Conservation (phyloP, 129 eudicot genomes). For the Heracleum sosnowskyi region DNA sequence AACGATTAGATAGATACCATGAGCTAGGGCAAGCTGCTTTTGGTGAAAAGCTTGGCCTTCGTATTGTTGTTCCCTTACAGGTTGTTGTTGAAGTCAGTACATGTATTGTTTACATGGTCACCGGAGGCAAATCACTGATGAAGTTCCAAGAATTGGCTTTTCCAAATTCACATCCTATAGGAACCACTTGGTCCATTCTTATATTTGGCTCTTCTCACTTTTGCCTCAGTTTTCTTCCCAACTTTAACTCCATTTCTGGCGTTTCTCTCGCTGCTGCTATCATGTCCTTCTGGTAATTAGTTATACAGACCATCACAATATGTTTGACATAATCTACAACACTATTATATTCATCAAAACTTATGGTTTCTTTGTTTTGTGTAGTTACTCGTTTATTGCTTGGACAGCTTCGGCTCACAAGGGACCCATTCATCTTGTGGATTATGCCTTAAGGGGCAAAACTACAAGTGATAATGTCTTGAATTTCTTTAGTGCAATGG, state of each 20-base stretch:
- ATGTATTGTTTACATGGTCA: neutral
- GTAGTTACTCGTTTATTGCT: slow-evolving; percentile 24
- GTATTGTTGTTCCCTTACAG: neutral
- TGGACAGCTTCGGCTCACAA: slow-evolving; percentile 20
- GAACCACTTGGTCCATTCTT: neutral
- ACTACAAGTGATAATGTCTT: slow-evolving; percentile 10
- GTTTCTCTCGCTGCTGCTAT: neutral
- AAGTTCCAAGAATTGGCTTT: neutral
- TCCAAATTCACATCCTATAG: neutral
- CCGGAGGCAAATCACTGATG: neutral
- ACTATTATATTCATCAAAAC: too few relatives aligned
- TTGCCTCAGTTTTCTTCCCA: neutral
- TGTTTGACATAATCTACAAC: too few relatives aligned
- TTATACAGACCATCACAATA: too few relatives aligned
- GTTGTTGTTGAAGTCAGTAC: neutral
- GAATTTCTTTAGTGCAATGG: slow-evolving; percentile 16
- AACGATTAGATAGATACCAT: neutral
- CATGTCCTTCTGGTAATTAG: slow-evolving; percentile 2
- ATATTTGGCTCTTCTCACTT: neutral
- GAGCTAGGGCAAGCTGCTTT: neutral
- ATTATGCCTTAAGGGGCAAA: neutral
- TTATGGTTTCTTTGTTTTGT: neutral
- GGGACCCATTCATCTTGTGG: slow-evolving; percentile 10
- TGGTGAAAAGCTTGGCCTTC: neutral
- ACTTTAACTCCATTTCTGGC: neutral